Base-by-base conservation (phyloP, 2,329 filamentous ascomycete species). In the Xylaria sp. region DNA sequence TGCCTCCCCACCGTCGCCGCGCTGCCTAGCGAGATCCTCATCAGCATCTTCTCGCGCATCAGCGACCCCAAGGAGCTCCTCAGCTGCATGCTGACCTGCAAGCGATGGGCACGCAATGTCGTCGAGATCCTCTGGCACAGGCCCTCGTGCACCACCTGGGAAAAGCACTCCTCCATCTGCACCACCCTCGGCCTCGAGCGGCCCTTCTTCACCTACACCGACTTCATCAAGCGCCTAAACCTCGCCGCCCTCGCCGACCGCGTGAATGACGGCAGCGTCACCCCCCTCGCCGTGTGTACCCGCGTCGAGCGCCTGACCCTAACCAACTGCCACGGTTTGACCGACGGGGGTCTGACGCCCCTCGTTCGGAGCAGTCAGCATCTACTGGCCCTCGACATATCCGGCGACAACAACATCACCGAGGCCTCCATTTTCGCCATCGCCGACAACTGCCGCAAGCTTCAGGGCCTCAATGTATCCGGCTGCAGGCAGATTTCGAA, bases 41-140 rank as follows among this genome's bases (percentile, higher is more conserved):
- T 99, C 72, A 86, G 88, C 77, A 90, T 98, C 72, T 97, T 99
- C 77, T 84, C 91, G 35, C 95, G 93, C 76, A 85, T 99, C 60
- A 88, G 83, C 71, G 87, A 85, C 11, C 85, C 93, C 2, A 80
- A 82, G 44, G 94, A 99, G 72, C 84, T 97, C 69, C 85, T 92
- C 68, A 89, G 88, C 77, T 96, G 91, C 77, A 93, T 98, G 91
- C 82, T 95, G 67, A 93, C 97, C n/a, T 97, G 90, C 72, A 93
- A 93, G 77, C 87, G 90, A 65, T 99, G 95, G 95, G 91, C 95
- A 27, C 84, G 90, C 65, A 97, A 97, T 74, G 90, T 91, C 53
- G 95, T 98, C 68, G 94, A 95, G 66, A 85, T 97, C 67, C 83
- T 99, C 21, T 99, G 95, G 95, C 93, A 97, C 76, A 86, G 95